Percentiles rank a stretch among this genome's conserved stretches.
Evolutionary conservation across 129 eudicot species (phyloP).

Genomic region (Flaveria ramosissima): DNA sequence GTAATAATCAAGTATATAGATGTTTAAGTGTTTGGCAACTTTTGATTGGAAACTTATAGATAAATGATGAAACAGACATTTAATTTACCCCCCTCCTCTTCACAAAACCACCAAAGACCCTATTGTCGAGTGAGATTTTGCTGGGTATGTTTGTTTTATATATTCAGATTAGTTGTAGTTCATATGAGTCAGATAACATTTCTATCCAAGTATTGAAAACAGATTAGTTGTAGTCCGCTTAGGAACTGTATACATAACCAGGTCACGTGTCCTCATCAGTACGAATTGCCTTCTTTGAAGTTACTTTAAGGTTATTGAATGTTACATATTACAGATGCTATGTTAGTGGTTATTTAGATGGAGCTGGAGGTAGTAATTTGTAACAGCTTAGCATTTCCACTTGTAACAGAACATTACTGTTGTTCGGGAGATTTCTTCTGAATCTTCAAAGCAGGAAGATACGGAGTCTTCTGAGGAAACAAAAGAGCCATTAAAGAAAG

Average conservation of each 20-base stretch:
- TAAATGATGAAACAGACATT: not conserved
- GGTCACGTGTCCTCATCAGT: not conserved
- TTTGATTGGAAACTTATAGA: not conserved
- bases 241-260: not conserved
- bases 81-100: not conserved
- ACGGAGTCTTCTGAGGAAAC: slow-evolving; percentile 51
- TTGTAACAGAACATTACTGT: slow-evolving; percentile 68
- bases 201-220: not conserved
- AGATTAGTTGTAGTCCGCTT: not conserved
- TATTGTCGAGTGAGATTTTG: too few species aligned
- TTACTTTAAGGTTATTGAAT: not conserved
- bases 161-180: not conserved
- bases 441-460: slow-evolving; percentile 54
- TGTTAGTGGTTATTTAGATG: not conserved
- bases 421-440: slow-evolving; percentile 66
- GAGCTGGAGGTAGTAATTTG: not conserved
- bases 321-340: too few species aligned
- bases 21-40: not conserved
- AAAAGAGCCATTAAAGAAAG: slow-evolving; percentile 66
- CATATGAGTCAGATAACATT: slow-evolving; percentile 1
- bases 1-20: not conserved
- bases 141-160: too few species aligned
- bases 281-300: not conserved
- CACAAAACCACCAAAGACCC: too few species aligned
- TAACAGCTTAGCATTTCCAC: slow-evolving; percentile 8